Percentiles rank a stretch among this genome's conserved stretches.
phyloP scores from a whole-genome alignment of 2,329 filamentous ascomycete genomes.

The Allantophomopsis lycopodina region DNA sequence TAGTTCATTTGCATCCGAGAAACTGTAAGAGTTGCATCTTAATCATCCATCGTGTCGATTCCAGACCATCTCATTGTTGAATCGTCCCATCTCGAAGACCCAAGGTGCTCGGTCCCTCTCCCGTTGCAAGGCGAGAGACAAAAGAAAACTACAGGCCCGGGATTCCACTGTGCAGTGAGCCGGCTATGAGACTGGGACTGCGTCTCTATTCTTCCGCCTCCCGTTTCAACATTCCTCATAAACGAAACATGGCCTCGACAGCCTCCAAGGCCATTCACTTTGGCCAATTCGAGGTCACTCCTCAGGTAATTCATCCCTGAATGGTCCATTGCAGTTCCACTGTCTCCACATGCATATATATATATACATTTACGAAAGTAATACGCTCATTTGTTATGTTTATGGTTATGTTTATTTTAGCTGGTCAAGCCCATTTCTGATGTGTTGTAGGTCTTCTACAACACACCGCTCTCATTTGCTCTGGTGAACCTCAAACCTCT shows the following conservation, averaged over 20 bases:
- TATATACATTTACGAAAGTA: neutral
- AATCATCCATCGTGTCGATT: too few species aligned
- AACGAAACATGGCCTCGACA: slow-evolving; percentile 2
- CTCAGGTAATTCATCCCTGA: slow-evolving; percentile 33
- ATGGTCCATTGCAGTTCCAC: neutral
- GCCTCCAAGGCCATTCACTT: slow-evolving; percentile 42
- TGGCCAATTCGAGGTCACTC: slow-evolving; percentile 62
- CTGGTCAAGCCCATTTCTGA: neutral
- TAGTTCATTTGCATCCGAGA: too few species aligned
- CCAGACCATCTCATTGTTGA: too few species aligned
- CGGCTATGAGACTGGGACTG: too few species aligned
- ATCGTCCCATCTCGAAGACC: too few species aligned
- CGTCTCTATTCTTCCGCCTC: too few species aligned
- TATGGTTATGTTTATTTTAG: neutral
- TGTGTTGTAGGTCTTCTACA: slow-evolving; percentile 63
- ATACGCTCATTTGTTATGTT: neutral
- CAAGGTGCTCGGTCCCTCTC: too few species aligned
- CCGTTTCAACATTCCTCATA: too few species aligned
- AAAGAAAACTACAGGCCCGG: too few species aligned
- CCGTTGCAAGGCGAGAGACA: too few species aligned
- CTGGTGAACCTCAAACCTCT: slow-evolving; percentile 94
- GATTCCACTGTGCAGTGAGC: too few species aligned
- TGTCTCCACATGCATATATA: neutral
- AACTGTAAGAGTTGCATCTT: too few species aligned
- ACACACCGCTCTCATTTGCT: slow-evolving; percentile 67